These are phyloP conservation scores for Aegilops speltoides DNA, from an alignment of 176 grass and related monocot species.

Conservation along the genomic window DNA sequence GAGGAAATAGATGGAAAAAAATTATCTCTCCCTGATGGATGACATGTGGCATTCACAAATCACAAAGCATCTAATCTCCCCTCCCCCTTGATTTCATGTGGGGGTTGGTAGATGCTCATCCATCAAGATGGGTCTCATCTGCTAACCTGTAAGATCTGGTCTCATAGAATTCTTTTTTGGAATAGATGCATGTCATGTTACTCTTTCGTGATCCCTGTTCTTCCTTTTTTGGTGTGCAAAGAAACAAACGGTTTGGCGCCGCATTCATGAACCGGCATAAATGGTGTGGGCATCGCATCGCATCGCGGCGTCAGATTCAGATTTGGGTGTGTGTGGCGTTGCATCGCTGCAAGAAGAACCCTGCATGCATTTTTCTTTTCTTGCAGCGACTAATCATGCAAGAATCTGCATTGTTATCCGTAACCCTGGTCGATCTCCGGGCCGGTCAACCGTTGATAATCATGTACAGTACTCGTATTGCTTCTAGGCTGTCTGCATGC, in stretches of 20 bases:
- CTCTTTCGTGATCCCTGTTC: not conserved
- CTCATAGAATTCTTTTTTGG: too few species aligned
- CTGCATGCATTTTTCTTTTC: not conserved
- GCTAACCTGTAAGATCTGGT: too few species aligned
- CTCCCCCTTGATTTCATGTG: too few species aligned
- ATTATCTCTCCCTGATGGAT: too few species aligned
- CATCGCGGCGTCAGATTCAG: not conserved
- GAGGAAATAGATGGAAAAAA: too few species aligned
- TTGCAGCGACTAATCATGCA: not conserved
- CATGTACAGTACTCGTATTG: too few species aligned
- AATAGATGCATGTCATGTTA: not conserved
- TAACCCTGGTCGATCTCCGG: not conserved
- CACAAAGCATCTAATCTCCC: too few species aligned
- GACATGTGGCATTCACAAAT: too few species aligned
- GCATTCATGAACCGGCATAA: not conserved
- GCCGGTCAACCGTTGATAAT: too few species aligned
- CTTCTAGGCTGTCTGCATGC: not conserved
- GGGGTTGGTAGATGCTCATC: too few species aligned
- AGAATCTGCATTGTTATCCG: not conserved
- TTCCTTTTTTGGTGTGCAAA: not conserved
- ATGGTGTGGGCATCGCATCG: not conserved
- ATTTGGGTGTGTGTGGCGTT: not conserved
- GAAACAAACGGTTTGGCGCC: not conserved
- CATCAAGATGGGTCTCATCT: too few species aligned
- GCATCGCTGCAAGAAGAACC: too few species aligned